Percentiles rank a stretch among this genome's conserved stretches.
phyloP scores from a whole-genome alignment of 2,329 filamentous ascomycete genomes.

The Colletotrichum tamarilloi region DNA sequence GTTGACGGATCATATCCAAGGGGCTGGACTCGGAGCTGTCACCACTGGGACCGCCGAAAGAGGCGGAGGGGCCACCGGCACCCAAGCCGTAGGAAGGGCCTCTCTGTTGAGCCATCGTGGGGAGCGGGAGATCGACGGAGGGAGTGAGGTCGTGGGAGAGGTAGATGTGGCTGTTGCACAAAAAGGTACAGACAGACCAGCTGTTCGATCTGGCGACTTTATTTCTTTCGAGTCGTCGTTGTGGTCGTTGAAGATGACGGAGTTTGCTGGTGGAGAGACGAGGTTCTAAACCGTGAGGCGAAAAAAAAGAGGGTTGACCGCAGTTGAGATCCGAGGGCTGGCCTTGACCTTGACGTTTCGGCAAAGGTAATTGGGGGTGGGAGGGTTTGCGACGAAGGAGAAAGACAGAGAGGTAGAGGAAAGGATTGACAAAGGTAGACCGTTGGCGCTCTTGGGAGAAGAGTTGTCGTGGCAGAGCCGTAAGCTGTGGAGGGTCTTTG shows the following conservation, averaged over 20 bases:
- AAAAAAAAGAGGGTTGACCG: constrained; percentile 28
- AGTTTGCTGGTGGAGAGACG: constrained; percentile 17
- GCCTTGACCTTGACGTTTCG: constrained; percentile 32
- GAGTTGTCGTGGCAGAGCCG: constrained; percentile 13
- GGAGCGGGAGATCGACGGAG: constrained; percentile 1
- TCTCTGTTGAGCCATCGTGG: constrained; percentile 37
- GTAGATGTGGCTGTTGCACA: constrained; percentile 32
- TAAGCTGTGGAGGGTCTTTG: neutral
- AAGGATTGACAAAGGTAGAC: constrained; percentile 19
- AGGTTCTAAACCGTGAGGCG: constrained; percentile 12
- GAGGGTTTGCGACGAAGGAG: constrained; percentile 19
- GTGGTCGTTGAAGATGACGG: constrained; percentile 13
- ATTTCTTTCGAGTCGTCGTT: neutral
- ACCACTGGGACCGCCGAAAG: constrained; percentile 33
- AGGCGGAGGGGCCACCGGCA: constrained; percentile 32
- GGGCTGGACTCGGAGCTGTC: constrained; percentile 70
- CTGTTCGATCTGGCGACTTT: constrained; percentile 24
- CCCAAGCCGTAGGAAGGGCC: constrained; percentile 37
- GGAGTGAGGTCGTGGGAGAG: neutral
- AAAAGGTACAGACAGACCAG: constrained; percentile 33
- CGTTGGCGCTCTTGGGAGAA: constrained; percentile 18
- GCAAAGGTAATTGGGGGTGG: constrained; percentile 3
- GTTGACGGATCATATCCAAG: constrained; percentile 89
- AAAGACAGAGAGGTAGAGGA: neutral
- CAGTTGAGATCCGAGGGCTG: constrained; percentile 32